phyloP scores from a whole-genome alignment of 2,329 filamentous ascomycete species.

The Mollisia scopiformis region DNA sequence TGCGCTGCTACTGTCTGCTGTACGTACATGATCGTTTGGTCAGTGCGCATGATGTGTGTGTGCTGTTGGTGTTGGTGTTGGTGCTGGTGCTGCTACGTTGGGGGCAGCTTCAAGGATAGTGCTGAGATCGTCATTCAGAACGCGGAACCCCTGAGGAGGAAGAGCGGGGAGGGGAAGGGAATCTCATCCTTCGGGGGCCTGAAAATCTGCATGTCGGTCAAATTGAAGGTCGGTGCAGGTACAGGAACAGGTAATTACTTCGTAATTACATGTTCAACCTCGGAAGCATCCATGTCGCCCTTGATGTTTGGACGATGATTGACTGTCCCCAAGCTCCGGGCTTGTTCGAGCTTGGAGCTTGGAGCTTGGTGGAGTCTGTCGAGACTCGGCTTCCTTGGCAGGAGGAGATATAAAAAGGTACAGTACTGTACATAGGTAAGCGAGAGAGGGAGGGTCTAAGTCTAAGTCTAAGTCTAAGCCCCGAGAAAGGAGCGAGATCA shows the following conservation, averaged over 20 bases:
- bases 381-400: too few species aligned
- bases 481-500: background rate
- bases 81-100: too few species aligned
- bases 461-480: too few species aligned
- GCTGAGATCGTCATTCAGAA: background rate
- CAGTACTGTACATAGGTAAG: too few species aligned
- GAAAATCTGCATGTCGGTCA: background rate
- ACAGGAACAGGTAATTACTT: background rate
- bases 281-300: too few species aligned
- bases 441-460: too few species aligned
- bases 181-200: background rate
- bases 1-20: too few species aligned
- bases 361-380: too few species aligned
- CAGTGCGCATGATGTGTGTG: background rate
- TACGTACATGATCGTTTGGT: conserved; percentile 16
- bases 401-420: background rate
- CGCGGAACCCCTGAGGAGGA: too few species aligned
- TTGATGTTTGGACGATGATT: background rate
- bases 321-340: background rate
- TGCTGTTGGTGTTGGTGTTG: too few species aligned
- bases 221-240: too few species aligned
- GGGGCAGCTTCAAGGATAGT: background rate
- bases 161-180: background rate
- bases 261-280: background rate
- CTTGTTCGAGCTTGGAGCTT: background rate